Conservation (phyloP, 1,284 basidiomycete species). For the Rhodotorula mucilaginosa region DNA sequence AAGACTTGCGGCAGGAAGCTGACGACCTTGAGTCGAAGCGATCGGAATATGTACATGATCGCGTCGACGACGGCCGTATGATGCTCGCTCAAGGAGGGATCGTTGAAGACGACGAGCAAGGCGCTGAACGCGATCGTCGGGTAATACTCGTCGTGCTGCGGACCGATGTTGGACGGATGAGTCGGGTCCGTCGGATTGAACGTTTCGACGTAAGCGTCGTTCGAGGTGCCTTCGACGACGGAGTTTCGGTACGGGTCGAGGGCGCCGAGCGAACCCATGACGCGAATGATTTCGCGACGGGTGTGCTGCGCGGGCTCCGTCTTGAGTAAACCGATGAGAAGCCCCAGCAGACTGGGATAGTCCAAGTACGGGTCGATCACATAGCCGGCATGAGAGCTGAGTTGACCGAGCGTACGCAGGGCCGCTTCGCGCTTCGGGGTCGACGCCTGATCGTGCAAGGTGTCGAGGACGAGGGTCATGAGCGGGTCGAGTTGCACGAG, state of each 20-base stretch:
- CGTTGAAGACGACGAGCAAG: constrained; percentile 82
- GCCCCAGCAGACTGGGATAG: constrained; percentile 83
- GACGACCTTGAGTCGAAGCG: constrained; percentile 94
- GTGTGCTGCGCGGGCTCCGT: constrained; percentile 69
- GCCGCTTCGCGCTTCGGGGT: constrained; percentile 86
- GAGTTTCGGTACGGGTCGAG: constrained; percentile 94
- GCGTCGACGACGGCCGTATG: constrained; percentile 92
- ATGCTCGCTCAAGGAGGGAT: constrained; percentile 77
- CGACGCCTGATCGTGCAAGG: constrained; percentile 79
- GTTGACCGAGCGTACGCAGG: constrained; percentile 86
- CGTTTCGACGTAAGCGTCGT: constrained; percentile 39
- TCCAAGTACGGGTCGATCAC: constrained; percentile 89
- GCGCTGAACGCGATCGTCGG: constrained; percentile 93
- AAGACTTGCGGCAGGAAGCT: constrained; percentile 95
- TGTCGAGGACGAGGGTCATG: constrained; percentile 84
- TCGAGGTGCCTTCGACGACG: constrained; percentile 50
- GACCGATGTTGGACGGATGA: constrained; percentile 56
- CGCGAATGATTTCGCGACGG: constrained; percentile 85
- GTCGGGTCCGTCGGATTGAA: constrained; percentile 58
- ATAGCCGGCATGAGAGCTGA: constrained; percentile 93
- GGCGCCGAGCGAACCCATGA: constrained; percentile 95
- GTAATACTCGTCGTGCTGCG: constrained; percentile 82
- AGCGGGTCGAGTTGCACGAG: constrained; percentile 77
- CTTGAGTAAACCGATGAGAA: constrained; percentile 80
- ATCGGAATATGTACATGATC: constrained; percentile 99